Evolutionary conservation across 371 early-diverging fungal species (phyloP).

Genomic region (Mucor racemosus): DNA sequence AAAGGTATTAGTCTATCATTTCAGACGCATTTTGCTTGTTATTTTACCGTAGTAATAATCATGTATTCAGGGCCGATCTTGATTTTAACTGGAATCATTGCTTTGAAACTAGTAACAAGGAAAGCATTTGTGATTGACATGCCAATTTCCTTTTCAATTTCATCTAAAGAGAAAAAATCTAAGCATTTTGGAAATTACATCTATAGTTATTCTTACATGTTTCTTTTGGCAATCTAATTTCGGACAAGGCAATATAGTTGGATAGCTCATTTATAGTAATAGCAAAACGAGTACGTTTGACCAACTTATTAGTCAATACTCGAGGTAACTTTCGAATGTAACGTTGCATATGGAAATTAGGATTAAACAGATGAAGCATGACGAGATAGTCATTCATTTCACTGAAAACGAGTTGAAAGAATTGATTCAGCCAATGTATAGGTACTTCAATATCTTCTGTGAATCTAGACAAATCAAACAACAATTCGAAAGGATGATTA

Average conservation of each 20-base stretch:
- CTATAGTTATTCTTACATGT: conserved; percentile 47
- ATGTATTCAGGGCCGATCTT: conserved; percentile 79
- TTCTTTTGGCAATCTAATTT: conserved; percentile 74
- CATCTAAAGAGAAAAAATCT: conserved; percentile 39
- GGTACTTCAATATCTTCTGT: conserved; percentile 76
- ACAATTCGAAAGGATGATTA: conserved; percentile 70
- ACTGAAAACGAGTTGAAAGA: conserved; percentile 71
- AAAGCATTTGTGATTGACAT: conserved; percentile 61
- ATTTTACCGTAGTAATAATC: conserved; percentile 66
- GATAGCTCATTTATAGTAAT: conserved; percentile 60
- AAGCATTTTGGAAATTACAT: no score
- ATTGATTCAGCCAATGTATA: conserved; percentile 68
- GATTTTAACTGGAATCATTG: conserved; percentile 73
- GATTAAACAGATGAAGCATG: conserved; percentile 63
- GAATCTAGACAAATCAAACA: conserved; percentile 81
- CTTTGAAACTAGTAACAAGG: conserved; percentile 55
- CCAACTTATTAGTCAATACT: conserved; percentile 54
- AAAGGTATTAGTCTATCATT: not conserved
- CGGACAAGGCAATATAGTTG: conserved; percentile 65
- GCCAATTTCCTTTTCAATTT: conserved; percentile 66
- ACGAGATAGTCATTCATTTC: conserved; percentile 52
- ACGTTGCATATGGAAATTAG: conserved; percentile 60
- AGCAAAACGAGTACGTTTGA: conserved; percentile 63
- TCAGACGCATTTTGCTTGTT: not conserved
- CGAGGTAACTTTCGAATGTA: conserved; percentile 53